These are phyloP conservation scores for Geranium rotundifolium DNA, from an alignment of 345 rosid species.

Conservation along the genomic window DNA sequence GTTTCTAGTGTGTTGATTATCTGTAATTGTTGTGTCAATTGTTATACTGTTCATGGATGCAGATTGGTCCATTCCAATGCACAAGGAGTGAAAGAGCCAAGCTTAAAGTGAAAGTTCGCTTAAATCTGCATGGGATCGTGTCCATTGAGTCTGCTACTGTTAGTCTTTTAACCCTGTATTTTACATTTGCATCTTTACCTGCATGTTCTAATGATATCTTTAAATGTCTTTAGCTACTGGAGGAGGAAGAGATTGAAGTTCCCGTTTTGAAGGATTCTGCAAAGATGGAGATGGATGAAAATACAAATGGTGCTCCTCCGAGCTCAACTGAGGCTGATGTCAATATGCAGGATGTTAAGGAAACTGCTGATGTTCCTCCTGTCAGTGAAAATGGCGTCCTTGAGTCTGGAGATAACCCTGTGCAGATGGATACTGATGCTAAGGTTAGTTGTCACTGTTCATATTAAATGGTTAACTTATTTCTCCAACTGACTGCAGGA, in stretches of 20 bases:
- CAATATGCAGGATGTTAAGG: slow-evolving; percentile 74
- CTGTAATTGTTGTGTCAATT: too few relatives aligned
- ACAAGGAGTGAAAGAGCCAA: slow-evolving; percentile 67
- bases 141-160: slow-evolving; percentile 82
- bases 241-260: slow-evolving; percentile 84
- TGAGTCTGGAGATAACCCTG: slow-evolving; percentile 63
- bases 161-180: slow-evolving; percentile 17
- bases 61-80: slow-evolving; percentile 97
- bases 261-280: slow-evolving; percentile 52
- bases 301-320: slow-evolving; percentile 28
- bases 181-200: too few relatives aligned
- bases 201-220: background rate
- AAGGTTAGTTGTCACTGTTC: slow-evolving; percentile 33
- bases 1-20: too few relatives aligned
- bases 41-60: slow-evolving; percentile 12
- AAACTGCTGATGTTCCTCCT: slow-evolving; percentile 20
- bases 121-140: slow-evolving; percentile 82
- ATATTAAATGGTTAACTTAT: background rate
- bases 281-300: slow-evolving; percentile 82
- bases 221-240: slow-evolving; percentile 50
- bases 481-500: too few relatives aligned
- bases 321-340: slow-evolving; percentile 53
- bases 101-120: slow-evolving; percentile 79
- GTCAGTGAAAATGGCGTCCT: slow-evolving; percentile 63
- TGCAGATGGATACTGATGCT: slow-evolving; percentile 75